These are phyloP conservation scores for Coemansia reversa DNA, from an alignment of 192 early-diverging fungal species.

Conservation along the genomic window DNA sequence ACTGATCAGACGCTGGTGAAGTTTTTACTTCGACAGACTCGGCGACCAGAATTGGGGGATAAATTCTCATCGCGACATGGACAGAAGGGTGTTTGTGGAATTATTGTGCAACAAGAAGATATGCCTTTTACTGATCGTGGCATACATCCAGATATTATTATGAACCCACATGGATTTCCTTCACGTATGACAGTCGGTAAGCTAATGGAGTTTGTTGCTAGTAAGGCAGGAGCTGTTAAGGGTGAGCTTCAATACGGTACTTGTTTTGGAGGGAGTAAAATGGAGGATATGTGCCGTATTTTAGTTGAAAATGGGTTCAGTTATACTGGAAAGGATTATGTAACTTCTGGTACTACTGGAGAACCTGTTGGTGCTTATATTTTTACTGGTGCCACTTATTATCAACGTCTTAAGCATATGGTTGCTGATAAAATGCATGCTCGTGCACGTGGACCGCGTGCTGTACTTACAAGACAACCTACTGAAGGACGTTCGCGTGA, in stretches of 20 bases:
- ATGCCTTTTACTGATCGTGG: constrained; percentile 95
- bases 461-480: constrained; percentile 89
- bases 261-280: constrained; percentile 90
- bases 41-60: constrained; percentile 94
- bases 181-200: constrained; percentile 99
- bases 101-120: constrained; percentile 96
- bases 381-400: constrained; percentile 95
- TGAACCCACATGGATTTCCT: constrained; percentile 99
- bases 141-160: constrained; percentile 93
- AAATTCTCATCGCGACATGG: constrained; percentile 98
- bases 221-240: constrained; percentile 91
- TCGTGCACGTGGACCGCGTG: constrained; percentile 85
- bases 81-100: constrained; percentile 95
- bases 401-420: constrained; percentile 99
- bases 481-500: constrained; percentile 96
- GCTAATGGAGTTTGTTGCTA: constrained; percentile 96
- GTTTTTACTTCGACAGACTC: constrained; percentile 85
- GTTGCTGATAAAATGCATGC: constrained; percentile 99
- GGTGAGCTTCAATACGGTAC: constrained; percentile 95
- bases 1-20: constrained; percentile 91
- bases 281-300: constrained; percentile 94
- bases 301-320: constrained; percentile 90
- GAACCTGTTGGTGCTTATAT: constrained; percentile 93
- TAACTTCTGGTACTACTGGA: constrained; percentile 88
- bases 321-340: constrained; percentile 96